A percentile compares a stretch with the other conserved stretches of the same genome.
Evolutionary conservation across 2,329 filamentous ascomycete genomes (phyloP).

Genomic region (Colletotrichum sp.): DNA sequence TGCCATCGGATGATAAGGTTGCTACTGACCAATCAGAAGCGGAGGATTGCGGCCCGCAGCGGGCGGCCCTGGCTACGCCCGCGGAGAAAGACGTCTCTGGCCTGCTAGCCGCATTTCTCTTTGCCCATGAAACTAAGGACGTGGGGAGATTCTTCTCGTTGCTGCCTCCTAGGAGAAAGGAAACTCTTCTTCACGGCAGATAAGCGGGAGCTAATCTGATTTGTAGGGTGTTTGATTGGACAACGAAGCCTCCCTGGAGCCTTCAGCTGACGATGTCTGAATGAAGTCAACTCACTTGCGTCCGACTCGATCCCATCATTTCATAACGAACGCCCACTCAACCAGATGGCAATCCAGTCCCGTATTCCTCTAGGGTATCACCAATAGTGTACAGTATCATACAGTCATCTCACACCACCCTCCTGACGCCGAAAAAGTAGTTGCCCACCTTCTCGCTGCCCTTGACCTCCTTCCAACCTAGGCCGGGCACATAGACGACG

Average conservation of each 20-base stretch:
- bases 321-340: not conserved
- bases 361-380: not conserved
- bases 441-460: constrained; percentile 90
- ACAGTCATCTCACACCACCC: constrained; percentile 26
- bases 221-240: not conserved
- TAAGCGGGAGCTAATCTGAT: constrained; percentile 7
- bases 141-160: not conserved
- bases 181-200: not conserved
- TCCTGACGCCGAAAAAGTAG: constrained; percentile 90
- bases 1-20: constrained; percentile 17
- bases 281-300: not conserved
- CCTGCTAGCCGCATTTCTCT: not conserved
- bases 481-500: constrained; percentile 85
- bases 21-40: not conserved
- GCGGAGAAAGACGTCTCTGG: constrained; percentile 10
- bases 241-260: not conserved
- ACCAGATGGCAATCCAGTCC: not conserved
- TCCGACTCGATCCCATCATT: not conserved
- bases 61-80: constrained; percentile 14
- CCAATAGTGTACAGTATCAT: constrained; percentile 8
- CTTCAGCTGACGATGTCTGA: not conserved
- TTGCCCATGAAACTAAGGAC: not conserved
- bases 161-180: constrained; percentile 16
- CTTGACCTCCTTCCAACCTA: constrained; percentile 85
- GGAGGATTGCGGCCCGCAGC: not conserved